Percentiles rank a stretch among this genome's conserved stretches.
Evolutionary conservation across 148 eudicot species (phyloP).

Genomic region (Oxyria digyna): DNA sequence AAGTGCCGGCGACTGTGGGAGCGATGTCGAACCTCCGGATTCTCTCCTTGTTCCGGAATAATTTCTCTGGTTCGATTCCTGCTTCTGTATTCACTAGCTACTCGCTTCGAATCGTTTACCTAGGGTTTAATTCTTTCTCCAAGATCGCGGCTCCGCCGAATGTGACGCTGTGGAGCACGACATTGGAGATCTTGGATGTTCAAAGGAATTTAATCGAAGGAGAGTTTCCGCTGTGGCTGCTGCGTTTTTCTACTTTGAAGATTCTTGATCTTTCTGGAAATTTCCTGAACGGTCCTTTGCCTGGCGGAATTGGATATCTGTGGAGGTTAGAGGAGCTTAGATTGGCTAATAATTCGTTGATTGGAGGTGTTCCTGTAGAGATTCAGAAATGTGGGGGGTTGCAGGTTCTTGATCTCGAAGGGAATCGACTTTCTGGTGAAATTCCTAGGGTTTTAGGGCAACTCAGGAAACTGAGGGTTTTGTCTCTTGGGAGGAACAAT

Average conservation of each 20-base stretch:
- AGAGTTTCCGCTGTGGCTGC: slow-evolving; percentile 44
- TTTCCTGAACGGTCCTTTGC: slow-evolving; percentile 34
- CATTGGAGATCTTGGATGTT: slow-evolving; percentile 36
- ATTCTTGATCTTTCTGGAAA: slow-evolving; percentile 53
- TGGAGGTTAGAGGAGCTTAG: slow-evolving; percentile 36
- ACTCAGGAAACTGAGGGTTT: slow-evolving; percentile 26
- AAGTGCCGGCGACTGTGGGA: slow-evolving; percentile 37
- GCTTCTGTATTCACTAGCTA: slow-evolving; percentile 19
- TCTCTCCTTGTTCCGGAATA: slow-evolving; percentile 37
- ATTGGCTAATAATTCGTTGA: slow-evolving; percentile 49
- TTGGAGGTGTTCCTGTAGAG: slow-evolving; percentile 40
- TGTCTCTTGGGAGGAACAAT: slow-evolving; percentile 45
- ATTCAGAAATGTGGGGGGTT: slow-evolving; percentile 28
- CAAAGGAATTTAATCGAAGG: slow-evolving; percentile 43
- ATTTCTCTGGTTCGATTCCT: slow-evolving; percentile 51
- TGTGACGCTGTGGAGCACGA: slow-evolving; percentile 17
- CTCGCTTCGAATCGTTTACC: slow-evolving; percentile 23
- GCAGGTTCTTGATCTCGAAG: slow-evolving; percentile 46
- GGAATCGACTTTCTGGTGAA: slow-evolving; percentile 42
- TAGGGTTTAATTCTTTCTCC: slow-evolving; percentile 53
- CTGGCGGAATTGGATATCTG: slow-evolving; percentile 29
- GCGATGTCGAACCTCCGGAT: slow-evolving; percentile 39
- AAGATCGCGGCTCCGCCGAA: slow-evolving; percentile 15
- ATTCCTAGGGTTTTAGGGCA: slow-evolving; percentile 44
- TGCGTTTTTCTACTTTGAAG: slow-evolving; percentile 22